These are phyloP conservation scores for Aethionema arabicum DNA, from an alignment of 345 rosid genomes.

Conservation along the genomic window DNA sequence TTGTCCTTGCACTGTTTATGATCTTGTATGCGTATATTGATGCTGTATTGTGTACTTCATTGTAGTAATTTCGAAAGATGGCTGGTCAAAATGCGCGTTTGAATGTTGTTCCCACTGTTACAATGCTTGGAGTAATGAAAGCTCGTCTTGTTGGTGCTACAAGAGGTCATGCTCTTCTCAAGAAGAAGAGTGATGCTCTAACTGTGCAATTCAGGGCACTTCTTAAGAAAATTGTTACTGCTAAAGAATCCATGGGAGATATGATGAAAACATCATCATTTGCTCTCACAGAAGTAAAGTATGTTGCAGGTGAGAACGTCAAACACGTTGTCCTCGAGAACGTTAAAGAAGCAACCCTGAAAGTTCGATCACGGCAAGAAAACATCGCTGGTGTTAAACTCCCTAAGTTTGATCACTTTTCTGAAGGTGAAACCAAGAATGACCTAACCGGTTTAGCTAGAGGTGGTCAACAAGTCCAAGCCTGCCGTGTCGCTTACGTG, in stretches of 20 bases:
- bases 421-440: slow-evolving; percentile 84
- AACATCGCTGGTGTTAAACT: slow-evolving; percentile 92
- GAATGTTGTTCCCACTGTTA: slow-evolving; percentile 89
- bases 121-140: slow-evolving; percentile 76
- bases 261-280: slow-evolving; percentile 85
- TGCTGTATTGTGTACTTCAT: background rate
- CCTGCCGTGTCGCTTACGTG: slow-evolving; percentile 83
- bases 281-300: slow-evolving; percentile 76
- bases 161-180: slow-evolving; percentile 92
- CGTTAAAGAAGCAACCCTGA: slow-evolving; percentile 75
- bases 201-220: slow-evolving; percentile 86
- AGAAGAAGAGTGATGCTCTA: slow-evolving; percentile 96
- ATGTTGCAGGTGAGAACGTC: slow-evolving; percentile 85
- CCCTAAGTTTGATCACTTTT: slow-evolving; percentile 78
- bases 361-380: slow-evolving; percentile 76
- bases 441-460: slow-evolving; percentile 91
- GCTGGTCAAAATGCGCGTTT: slow-evolving; percentile 74
- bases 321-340: slow-evolving; percentile 81
- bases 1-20: slow-evolving; percentile 1
- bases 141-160: slow-evolving; percentile 88
- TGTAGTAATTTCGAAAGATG: slow-evolving; percentile 49
- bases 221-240: slow-evolving; percentile 74
- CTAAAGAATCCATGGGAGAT: slow-evolving; percentile 89
- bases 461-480: slow-evolving; percentile 92
- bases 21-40: background rate